Evolutionary conservation across 148 eudicot genomes (phyloP).

Genomic region (Gaultheria prostrata): DNA sequence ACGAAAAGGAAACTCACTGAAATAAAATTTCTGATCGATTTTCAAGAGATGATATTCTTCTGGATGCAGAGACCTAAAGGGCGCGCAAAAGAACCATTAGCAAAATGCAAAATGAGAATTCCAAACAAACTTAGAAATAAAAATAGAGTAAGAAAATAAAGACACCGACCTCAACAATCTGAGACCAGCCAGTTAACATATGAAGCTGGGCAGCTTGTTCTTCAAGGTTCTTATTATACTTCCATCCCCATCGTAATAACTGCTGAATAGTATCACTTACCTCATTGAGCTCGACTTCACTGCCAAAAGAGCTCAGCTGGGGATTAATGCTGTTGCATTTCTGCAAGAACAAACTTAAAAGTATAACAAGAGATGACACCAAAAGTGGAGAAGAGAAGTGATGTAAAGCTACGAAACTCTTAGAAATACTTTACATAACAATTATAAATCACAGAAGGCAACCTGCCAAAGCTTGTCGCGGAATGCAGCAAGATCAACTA

Average conservation of each 20-base stretch:
- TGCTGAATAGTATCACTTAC: conserved; percentile 69
- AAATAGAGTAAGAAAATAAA: conserved; percentile 5
- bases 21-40: conserved; percentile 77
- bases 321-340: conserved; percentile 43
- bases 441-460: neutral
- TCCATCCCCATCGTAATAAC: conserved; percentile 93
- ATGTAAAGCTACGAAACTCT: neutral
- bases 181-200: conserved; percentile 97
- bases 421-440: neutral
- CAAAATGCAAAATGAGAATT: conserved; percentile 6
- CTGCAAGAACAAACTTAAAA: conserved; percentile 20
- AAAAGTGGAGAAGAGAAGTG: neutral
- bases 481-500: conserved; percentile 76
- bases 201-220: conserved; percentile 99
- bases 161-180: conserved; percentile 69
- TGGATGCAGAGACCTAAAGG: conserved; percentile 71
- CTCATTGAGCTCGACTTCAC: conserved; percentile 79
- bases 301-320: conserved; percentile 58
- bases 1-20: conserved; percentile 49
- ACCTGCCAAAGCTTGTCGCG: conserved; percentile 97
- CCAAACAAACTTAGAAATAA: neutral
- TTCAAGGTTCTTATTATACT: conserved; percentile 91
- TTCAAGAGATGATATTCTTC: conserved; percentile 73
- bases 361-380: neutral
- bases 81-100: neutral